A percentile compares a stretch with the other conserved stretches of the same genome.
Evolutionary conservation across 1,139 yeast genomes (phyloP).

Genomic region (Magnusiomyces magnusii): DNA sequence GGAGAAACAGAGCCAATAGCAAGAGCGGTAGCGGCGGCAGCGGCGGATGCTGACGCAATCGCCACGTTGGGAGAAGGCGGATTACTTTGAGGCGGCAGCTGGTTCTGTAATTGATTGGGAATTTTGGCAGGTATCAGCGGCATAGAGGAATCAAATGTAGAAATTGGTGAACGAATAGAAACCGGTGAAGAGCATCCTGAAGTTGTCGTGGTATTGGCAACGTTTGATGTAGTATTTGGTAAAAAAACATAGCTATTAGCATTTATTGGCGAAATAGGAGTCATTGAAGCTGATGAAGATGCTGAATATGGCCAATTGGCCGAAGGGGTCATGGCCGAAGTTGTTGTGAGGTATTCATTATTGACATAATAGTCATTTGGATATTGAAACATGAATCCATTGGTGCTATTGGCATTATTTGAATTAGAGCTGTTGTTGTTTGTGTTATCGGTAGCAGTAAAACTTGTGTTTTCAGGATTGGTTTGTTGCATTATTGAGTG

Average conservation of each 20-base stretch:
- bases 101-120: neutral
- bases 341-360: conserved; percentile 2
- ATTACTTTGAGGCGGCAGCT: neutral
- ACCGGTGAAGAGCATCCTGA: neutral
- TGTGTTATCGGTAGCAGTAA: neutral
- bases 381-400: neutral
- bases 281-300: neutral
- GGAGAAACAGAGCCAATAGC: neutral
- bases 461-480: neutral
- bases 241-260: neutral
- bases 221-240: neutral
- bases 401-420: neutral
- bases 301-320: conserved; percentile 1
- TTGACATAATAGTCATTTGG: conserved; percentile 1
- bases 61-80: neutral
- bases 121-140: neutral
- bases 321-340: neutral
- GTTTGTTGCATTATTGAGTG: neutral
- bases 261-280: neutral
- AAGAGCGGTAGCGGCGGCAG: conserved; percentile 4
- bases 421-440: neutral
- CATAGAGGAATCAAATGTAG: neutral
- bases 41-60: neutral
- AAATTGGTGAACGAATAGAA: neutral
- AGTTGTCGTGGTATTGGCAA: neutral